phyloP scores from a whole-genome alignment of 83 land plant species.

The Picea mariana region DNA sequence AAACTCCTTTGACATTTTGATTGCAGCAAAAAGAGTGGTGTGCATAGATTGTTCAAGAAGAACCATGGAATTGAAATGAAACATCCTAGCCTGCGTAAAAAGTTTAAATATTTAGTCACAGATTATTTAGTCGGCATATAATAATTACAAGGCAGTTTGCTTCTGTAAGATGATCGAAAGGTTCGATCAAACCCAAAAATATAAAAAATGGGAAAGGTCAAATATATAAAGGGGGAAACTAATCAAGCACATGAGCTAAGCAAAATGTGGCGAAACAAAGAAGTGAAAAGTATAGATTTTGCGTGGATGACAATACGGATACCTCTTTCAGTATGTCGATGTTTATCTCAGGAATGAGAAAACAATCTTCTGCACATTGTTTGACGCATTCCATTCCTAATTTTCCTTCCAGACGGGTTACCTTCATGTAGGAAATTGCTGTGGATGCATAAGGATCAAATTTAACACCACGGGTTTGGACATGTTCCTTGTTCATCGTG shows the following conservation, averaged over 20 bases:
- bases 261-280: not conserved
- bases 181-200: not conserved
- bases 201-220: not conserved
- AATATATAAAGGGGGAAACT: not conserved
- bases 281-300: not conserved
- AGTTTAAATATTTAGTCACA: not conserved
- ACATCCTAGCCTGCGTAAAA: conserved; percentile 66
- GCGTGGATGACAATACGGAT: conserved; percentile 3
- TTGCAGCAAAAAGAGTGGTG: conserved; percentile 62
- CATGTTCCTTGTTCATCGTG: conserved; percentile 74
- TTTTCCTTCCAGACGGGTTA: conserved; percentile 48
- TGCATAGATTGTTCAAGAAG: conserved; percentile 59
- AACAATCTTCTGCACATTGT: conserved; percentile 70
- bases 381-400: conserved; percentile 55
- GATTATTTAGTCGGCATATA: not conserved
- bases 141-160: not conserved
- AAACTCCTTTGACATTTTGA: conserved; percentile 51
- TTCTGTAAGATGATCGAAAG: not conserved
- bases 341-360: conserved; percentile 55
- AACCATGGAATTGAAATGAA: conserved; percentile 87
- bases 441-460: conserved; percentile 51
- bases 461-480: conserved; percentile 86
- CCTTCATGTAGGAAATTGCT: conserved; percentile 51
- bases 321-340: conserved; percentile 91
- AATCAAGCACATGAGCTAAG: not conserved